Base-by-base conservation (phyloP, 1,284 basidiomycete genomes). In the Exsudoporus floridanus region DNA sequence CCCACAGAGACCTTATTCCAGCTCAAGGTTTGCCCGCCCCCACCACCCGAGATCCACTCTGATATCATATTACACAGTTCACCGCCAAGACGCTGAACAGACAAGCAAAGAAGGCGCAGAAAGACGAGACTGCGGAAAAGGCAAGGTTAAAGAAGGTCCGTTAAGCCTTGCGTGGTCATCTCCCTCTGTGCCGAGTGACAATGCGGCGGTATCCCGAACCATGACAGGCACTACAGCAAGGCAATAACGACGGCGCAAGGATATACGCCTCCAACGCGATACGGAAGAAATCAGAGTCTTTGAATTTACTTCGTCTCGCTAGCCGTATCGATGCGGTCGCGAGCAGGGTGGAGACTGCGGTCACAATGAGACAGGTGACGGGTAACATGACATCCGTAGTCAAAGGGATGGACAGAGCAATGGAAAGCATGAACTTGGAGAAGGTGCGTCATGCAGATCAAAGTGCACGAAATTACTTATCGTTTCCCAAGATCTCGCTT, bases 211-310 rank as follows among this genome's bases (percentile, higher is more conserved):
- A 48, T 46, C 10, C 19, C 38, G 37, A 23, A 21, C 27, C 21
- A n/a, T 34, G 43, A 35, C 72, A 98, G 95, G 97, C 97, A 6
- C 80, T 99, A 7, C 89, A 93, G 66, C 95, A 99, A 74, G 94
- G 94, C 46, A 99, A 99, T 75, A 92, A 83, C 45, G 97, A 99
- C 57, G 94, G 96, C 41, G 97, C 97, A n/a, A 84, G 92, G 53
- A 99, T 99, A 78, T 99, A 99, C 70, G 97, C 97, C 14, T 88
- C 94, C 41, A 99, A 99, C 67, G 93, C 97, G 40, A 99, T 99
- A 67, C 82, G 97, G 50, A 99, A 99, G 83, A 98, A 99, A 83
- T 94, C 85, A 58, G 97, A 99, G 71, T 77, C 88, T 0, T 77
- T 99, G 58, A 99, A 98, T 71, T 77, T 98, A 6, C 80, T 98